These are phyloP conservation scores for Aspergillaceae sp. DNA, from an alignment of 2,329 filamentous ascomycete species.

Conservation along the genomic window DNA sequence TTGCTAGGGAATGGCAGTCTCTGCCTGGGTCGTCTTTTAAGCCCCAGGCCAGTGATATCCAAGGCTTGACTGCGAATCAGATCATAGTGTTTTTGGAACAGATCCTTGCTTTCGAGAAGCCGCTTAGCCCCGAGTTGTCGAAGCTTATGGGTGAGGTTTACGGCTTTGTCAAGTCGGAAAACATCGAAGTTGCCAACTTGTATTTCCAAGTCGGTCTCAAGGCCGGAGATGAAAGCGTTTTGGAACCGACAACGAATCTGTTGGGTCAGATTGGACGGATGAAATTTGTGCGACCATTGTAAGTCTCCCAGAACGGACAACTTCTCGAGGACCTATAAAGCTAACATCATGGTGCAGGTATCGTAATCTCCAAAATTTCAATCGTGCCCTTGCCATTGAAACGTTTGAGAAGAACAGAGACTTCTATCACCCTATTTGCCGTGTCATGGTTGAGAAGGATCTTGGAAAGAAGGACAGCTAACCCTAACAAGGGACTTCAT, in stretches of 20 bases:
- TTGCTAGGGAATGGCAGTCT: constrained; percentile 73
- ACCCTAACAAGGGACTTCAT: background rate
- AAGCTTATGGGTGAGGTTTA: constrained; percentile 68
- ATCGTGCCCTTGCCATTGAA: constrained; percentile 63
- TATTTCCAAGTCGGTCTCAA: constrained; percentile 73
- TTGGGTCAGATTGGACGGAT: constrained; percentile 80
- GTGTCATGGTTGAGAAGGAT: constrained; percentile 78
- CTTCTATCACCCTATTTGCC: constrained; percentile 94
- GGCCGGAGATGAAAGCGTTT: constrained; percentile 60
- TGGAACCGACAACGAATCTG: constrained; percentile 62
- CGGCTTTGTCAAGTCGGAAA: constrained; percentile 62
- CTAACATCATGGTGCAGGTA: constrained; percentile 30
- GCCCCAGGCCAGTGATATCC: constrained; percentile 61
- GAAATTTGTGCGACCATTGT: constrained; percentile 93
- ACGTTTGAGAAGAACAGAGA: constrained; percentile 82
- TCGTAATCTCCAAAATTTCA: constrained; percentile 63
- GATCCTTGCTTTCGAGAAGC: constrained; percentile 58
- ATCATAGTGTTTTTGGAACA: constrained; percentile 82
- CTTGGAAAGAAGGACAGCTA: constrained; percentile 33
- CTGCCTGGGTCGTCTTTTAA: constrained; percentile 41
- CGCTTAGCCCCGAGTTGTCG: constrained; percentile 57
- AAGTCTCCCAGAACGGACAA: constrained; percentile 11
- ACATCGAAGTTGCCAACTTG: constrained; percentile 75
- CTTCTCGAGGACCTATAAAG: constrained; percentile 7
- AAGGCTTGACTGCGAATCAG: constrained; percentile 74